Evolutionary conservation across 73 alveolate genomes (phyloP), one percentile per base, ranked within the genome.

Genomic region (Tetrahymena malaccensis): DNA sequence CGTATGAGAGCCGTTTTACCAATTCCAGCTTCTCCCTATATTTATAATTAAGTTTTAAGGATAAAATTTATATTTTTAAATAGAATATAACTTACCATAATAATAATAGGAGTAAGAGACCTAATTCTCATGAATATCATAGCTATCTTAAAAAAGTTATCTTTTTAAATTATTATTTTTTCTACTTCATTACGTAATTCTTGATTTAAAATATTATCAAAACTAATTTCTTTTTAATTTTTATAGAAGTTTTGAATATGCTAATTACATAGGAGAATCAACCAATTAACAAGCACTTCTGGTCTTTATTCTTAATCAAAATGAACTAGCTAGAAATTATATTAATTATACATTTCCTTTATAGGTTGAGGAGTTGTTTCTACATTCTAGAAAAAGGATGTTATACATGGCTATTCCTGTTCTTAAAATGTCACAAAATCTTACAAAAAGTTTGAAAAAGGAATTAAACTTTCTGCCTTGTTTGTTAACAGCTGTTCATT

Each of bases 11-110:
- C 96, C 21, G 99, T 97, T 94, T 97, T 97, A 27, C 99, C 99
- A 94, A 97, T 95, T 21, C 99, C 99, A 85, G 99, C 97, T 96
- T 97, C 99, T 84, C 99, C 99, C 89, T 70, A 50, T 2, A 2
- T 50, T 50, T 2, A 19, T 50, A 44, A 4, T 44, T 44, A 44
- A 4, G 16, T 50, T 50, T 50, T 11, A 21, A 50, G 1, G 31
- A 50, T 40, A 4, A 6, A 40, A 40, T 56, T 56, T 35, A 4
- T 35, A 35, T 35, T 35, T 2, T 35, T 35, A 35, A 35, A 35
- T 35, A 35, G 6, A 35, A 35, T 10, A n/a, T n/a, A 27, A 1
- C 25, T 70, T 70, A 70, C 89, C 99, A 97, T 97, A 93, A 97
- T 96, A 21, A 97, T 97, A 37, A 97, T 96, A 31, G 99, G 99